phyloP scores from a whole-genome alignment of 768 basidiomycete species.

The Lactarius psammicola region DNA sequence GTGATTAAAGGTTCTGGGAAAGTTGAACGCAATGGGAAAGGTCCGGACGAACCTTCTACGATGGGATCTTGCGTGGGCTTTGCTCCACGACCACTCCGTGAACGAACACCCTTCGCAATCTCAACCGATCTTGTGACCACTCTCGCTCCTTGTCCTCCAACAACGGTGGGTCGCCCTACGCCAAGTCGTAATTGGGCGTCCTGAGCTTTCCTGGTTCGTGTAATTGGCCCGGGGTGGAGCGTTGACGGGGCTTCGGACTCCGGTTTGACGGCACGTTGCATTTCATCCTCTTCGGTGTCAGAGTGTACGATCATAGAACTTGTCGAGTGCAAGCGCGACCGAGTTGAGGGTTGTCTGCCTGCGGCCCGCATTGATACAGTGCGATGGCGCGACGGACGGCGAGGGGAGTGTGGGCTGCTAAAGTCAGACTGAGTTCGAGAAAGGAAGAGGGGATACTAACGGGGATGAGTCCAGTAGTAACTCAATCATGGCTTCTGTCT shows the following conservation, averaged over 20 bases:
- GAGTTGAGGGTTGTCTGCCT: conserved; percentile 17
- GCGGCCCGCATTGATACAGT: conserved; percentile 12
- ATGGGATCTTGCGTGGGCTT: conserved; percentile 58
- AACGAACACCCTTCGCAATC: conserved; percentile 47
- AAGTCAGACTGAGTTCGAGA: conserved; percentile 15
- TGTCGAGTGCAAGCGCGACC: conserved; percentile 28
- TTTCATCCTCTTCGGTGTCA: conserved; percentile 28
- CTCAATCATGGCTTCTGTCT: conserved; percentile 76
- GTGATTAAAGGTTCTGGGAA: conserved; percentile 2
- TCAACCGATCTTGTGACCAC: conserved; percentile 59
- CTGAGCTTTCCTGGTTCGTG: conserved; percentile 66
- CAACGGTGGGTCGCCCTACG: conserved; percentile 64
- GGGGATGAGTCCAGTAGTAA: conserved; percentile 53
- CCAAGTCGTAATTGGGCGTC: conserved; percentile 69
- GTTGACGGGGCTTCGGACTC: conserved; percentile 31
- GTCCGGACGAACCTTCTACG: conserved; percentile 36
- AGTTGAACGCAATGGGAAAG: background rate
- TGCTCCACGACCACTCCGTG: conserved; percentile 49
- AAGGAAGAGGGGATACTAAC: conserved; percentile 10
- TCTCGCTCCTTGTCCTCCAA: conserved; percentile 66
- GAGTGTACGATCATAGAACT: conserved; percentile 29
- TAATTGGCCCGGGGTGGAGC: conserved; percentile 33
- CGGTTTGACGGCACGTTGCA: conserved; percentile 29
- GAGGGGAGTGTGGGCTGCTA: conserved; percentile 23
- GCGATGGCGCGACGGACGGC: conserved; percentile 23